Evolutionary conservation across 169 alveolate genomes (phyloP).

Genomic region (Miamiensis avidus): DNA sequence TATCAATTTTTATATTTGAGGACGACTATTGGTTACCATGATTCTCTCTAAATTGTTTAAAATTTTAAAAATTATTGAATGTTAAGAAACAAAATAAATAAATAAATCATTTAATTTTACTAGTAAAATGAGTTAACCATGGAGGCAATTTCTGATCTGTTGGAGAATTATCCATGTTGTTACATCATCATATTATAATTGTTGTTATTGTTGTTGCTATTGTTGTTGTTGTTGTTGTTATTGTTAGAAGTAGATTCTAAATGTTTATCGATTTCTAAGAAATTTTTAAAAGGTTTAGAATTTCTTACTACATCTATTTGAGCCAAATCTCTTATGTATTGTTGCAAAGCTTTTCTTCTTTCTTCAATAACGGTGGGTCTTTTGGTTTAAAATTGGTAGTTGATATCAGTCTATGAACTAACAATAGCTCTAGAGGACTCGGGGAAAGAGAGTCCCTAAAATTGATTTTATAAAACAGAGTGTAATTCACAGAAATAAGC

Average conservation of each 20-base stretch:
- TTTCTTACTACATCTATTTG: constrained; percentile 60
- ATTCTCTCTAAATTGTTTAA: too few relatives aligned
- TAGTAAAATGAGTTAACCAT: neutral
- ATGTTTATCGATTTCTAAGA: constrained; percentile 54
- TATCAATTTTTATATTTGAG: neutral
- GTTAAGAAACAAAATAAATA: too few relatives aligned
- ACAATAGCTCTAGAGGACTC: constrained; percentile 48
- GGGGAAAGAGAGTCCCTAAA: constrained; percentile 64
- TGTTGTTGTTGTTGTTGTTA: too few relatives aligned
- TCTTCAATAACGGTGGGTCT: constrained; percentile 65
- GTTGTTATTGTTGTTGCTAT: neutral
- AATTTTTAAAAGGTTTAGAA: constrained; percentile 55
- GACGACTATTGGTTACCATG: neutral
- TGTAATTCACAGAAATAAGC: constrained; percentile 62
- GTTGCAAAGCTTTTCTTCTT: constrained; percentile 63
- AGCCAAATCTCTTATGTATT: constrained; percentile 59
- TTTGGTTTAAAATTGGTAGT: constrained; percentile 44
- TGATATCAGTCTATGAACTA: constrained; percentile 37
- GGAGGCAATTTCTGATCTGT: neutral
- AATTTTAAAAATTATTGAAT: neutral
- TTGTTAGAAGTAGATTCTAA: neutral
- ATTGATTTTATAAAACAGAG: constrained; percentile 44
- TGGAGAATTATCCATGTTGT: neutral
- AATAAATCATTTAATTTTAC: too few relatives aligned
- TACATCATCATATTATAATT: too few relatives aligned